Percentiles rank a stretch among this genome's conserved stretches.
Evolutionary conservation across 1,284 basidiomycete genomes (phyloP).

Genomic region (Ganoderma boninense): DNA sequence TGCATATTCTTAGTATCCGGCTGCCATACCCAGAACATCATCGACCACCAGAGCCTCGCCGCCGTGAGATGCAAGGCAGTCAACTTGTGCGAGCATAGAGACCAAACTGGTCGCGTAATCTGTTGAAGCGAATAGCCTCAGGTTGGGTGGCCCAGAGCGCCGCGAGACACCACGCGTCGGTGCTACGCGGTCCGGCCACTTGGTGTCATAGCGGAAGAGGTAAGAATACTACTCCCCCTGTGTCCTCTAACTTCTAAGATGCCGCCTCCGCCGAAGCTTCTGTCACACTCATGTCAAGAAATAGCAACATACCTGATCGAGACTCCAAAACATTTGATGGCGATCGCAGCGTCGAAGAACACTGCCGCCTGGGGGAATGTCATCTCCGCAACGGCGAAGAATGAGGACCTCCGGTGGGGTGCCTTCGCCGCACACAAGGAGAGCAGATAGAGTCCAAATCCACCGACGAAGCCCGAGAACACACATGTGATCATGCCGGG

Average conservation of each 20-base stretch:
- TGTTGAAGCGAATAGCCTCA: neutral
- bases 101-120: neutral
- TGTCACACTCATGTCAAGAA: constrained; percentile 26
- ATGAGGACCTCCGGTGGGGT: constrained; percentile 81
- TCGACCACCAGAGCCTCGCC: neutral
- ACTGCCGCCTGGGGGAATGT: constrained; percentile 87
- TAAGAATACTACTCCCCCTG: neutral
- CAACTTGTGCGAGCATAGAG: neutral
- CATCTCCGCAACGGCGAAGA: constrained; percentile 86
- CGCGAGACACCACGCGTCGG: neutral
- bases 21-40: neutral
- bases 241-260: neutral
- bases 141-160: neutral
- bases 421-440: constrained; percentile 87
- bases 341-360: constrained; percentile 94
- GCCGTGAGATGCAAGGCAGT: neutral
- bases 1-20: neutral
- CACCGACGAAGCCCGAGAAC: constrained; percentile 84
- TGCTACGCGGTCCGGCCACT: neutral
- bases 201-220: neutral
- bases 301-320: constrained; percentile 75
- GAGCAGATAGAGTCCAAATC: constrained; percentile 91
- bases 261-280: neutral
- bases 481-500: constrained; percentile 90
- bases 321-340: constrained; percentile 97